Evolutionary conservation across 2,329 filamentous ascomycete genomes (phyloP), one percentile per base, ranked within the genome.

Genomic region (Penicillium sp.): DNA sequence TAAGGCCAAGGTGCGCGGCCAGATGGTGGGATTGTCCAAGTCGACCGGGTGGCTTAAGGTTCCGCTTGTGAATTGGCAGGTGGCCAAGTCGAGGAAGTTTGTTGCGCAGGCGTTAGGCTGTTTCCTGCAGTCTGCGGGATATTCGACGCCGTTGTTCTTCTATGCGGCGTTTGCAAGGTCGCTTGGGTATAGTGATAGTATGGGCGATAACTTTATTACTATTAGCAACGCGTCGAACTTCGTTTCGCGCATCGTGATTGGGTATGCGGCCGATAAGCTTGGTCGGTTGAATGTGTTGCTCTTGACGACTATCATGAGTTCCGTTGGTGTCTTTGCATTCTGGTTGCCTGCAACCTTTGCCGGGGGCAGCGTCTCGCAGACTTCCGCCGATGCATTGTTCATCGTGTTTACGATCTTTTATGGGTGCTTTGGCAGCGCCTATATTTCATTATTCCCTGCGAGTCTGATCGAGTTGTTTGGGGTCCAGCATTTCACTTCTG

Each of bases 281-380:
- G 74, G 74, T 24, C 73, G 77, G 11, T 64, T 76, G 39, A 76
- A 76, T 53, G 67, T 72, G 2, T 58, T 76, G 1, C 64, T 74
- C 7, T 47, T 71, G 18, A 68, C 61, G 27, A 71, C 62, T 0
- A 51, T 70, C 5, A 48, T 70, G 38, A 69, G 69, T 38, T 55
- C 67, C 2, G 55, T 69, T 7, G 55, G 61, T 10, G 62, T 69
- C 3, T 62, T 66, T 35, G 62, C 50, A 7, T 58, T 69, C 31
- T 68, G 62, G 61, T 41, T 67, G 1, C 61, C 63, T 1, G 61
- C 64, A 0, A 63, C 62, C 14, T 60, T 62, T 30, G 51, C 54
- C 1, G 52, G 42, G 6, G 16, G 22, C 7, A 44, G 46, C 10
- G 50, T 60, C 8, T 55, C 60, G 1, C 39, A 42, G 1, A 33